These are phyloP conservation scores for Chlorella sp. DNA, from an alignment of 139 green algal species.

Conservation along the genomic window DNA sequence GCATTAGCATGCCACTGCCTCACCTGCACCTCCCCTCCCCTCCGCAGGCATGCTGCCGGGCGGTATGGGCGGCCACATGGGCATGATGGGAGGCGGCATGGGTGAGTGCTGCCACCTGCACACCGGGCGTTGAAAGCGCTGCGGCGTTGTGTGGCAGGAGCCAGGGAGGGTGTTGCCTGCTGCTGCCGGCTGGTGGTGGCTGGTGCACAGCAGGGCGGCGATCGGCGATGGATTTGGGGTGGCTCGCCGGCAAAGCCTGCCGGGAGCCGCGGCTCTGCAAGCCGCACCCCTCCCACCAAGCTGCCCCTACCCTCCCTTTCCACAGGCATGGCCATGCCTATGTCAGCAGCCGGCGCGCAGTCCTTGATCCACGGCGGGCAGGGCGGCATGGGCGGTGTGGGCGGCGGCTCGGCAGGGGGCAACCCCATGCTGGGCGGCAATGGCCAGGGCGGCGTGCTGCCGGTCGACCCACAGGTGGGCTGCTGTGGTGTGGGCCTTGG, in stretches of 20 bases:
- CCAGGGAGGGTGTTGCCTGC: too few species aligned
- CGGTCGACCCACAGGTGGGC: neutral
- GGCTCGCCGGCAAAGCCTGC: too few species aligned
- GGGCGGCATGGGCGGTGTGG: conserved; percentile 7
- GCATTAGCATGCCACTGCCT: neutral
- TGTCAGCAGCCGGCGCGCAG: conserved; percentile 18
- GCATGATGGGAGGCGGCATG: conserved; percentile 18
- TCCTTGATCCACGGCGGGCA: conserved; percentile 24
- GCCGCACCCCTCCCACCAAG: neutral
- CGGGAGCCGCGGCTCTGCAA: too few species aligned
- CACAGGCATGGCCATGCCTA: conserved; percentile 22
- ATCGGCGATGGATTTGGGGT: too few species aligned
- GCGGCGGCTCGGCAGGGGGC: neutral
- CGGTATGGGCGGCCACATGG: neutral
- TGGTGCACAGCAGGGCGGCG: too few species aligned
- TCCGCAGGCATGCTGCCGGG: conserved; percentile 24
- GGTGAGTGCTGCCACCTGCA: neutral
- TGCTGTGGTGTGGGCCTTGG: neutral
- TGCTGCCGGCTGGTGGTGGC: too few species aligned
- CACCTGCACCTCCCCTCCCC: neutral
- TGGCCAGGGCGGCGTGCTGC: neutral
- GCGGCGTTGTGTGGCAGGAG: neutral
- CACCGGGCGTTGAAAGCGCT: too few species aligned
- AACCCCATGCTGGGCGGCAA: conserved; percentile 2
- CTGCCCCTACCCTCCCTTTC: neutral